A percentile compares a stretch with the other conserved stretches of the same genome.
These are phyloP conservation scores for Yarrowia galli DNA, from an alignment of 1,139 yeast genomes.

Conservation along the genomic window DNA sequence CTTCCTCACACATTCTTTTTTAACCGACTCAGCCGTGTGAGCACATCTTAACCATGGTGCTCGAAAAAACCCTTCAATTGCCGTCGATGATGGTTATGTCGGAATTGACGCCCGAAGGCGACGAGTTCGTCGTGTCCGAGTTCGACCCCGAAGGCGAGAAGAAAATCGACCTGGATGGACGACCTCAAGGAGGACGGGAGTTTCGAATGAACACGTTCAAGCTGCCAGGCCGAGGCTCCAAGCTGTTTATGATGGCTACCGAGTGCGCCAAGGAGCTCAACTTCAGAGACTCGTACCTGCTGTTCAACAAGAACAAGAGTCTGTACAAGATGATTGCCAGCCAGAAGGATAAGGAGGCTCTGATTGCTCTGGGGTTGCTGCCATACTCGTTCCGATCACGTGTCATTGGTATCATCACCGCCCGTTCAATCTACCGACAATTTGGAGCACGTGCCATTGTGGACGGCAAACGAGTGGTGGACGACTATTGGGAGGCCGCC, in stretches of 20 bases:
- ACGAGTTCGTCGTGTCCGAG: constrained; percentile 51
- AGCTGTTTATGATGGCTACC: constrained; percentile 68
- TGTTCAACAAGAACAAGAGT: constrained; percentile 66
- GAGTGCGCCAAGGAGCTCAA: constrained; percentile 73
- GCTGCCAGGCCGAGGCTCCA: constrained; percentile 59
- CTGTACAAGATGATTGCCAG: constrained; percentile 64
- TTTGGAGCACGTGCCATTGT: constrained; percentile 74
- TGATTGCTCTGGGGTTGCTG: constrained; percentile 61
- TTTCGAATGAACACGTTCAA: constrained; percentile 66
- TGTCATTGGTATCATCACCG: constrained; percentile 66
- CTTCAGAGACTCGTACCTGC: constrained; percentile 68
- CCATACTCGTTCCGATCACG: constrained; percentile 73
- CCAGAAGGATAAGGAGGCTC: constrained; percentile 67
- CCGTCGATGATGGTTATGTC: constrained; percentile 43
- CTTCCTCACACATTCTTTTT: not conserved
- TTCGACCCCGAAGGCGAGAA: constrained; percentile 62
- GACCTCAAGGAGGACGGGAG: constrained; percentile 62
- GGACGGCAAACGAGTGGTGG: constrained; percentile 69
- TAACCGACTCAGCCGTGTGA: not conserved
- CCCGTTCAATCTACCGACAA: constrained; percentile 69
- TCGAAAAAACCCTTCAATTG: constrained; percentile 33
- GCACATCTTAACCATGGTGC: constrained; percentile 1
- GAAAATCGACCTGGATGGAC: constrained; percentile 64
- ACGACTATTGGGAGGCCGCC: constrained; percentile 80
- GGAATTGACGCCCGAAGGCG: constrained; percentile 47